Conservation (phyloP, 2,329 filamentous ascomycete genomes). For the Trichophyton rubrum region DNA sequence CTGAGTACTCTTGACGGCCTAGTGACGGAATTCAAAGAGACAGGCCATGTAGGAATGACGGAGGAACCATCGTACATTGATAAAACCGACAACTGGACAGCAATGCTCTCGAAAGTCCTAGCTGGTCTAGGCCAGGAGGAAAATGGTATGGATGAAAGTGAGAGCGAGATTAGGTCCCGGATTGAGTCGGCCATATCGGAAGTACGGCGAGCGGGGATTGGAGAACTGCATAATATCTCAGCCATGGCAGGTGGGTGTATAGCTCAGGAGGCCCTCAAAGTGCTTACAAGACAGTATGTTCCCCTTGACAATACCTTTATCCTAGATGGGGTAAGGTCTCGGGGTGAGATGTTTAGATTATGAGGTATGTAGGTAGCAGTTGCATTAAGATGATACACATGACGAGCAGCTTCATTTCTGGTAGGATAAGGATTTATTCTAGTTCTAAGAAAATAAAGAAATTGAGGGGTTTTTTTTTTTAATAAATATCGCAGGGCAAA, state of each 20-base stretch:
- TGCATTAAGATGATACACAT: background rate
- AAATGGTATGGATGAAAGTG: constrained; percentile 28
- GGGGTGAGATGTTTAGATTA: constrained; percentile 40
- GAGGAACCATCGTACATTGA: constrained; percentile 20
- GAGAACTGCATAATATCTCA: constrained; percentile 85
- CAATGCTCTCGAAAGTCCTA: constrained; percentile 6
- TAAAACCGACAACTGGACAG: constrained; percentile 23
- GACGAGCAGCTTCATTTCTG: background rate
- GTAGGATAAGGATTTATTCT: too few relatives aligned
- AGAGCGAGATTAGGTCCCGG: constrained; percentile 34
- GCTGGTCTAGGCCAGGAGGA: constrained; percentile 26
- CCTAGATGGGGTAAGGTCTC: constrained; percentile 49
- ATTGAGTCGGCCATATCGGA: constrained; percentile 49
- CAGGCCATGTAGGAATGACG: background rate
- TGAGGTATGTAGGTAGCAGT: constrained; percentile 15
- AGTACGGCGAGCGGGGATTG: constrained; percentile 62
- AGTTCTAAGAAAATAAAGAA: too few relatives aligned
- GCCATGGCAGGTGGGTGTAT: constrained; percentile 81
- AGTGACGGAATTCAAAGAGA: constrained; percentile 43
- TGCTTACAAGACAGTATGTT: constrained; percentile 52
- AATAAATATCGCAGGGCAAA: too few relatives aligned
- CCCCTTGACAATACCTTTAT: constrained; percentile 52
- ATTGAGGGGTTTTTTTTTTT: too few relatives aligned
- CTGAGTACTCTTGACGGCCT: constrained; percentile 38
- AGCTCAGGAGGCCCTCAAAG: constrained; percentile 93